These are phyloP conservation scores for Septoria petroselini DNA, from an alignment of 2,329 filamentous ascomycete species.

Conservation along the genomic window DNA sequence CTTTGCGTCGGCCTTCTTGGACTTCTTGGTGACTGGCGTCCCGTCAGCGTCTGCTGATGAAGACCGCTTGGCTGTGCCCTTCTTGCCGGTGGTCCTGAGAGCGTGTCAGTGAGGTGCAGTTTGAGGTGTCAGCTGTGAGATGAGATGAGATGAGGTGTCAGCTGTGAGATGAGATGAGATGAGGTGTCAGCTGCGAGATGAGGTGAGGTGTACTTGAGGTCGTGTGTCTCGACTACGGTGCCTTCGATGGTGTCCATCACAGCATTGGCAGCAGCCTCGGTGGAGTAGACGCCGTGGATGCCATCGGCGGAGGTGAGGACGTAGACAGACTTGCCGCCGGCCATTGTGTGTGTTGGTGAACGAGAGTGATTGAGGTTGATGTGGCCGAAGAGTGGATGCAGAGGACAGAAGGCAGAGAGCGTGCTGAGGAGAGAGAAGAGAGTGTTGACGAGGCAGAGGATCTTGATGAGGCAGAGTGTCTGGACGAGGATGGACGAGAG, in stretches of 20 bases:
- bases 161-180: no score
- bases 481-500: no score
- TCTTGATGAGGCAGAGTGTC: no score
- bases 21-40: slow-evolving; percentile 5
- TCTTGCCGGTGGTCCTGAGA: neutral
- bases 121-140: neutral
- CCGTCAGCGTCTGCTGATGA: neutral
- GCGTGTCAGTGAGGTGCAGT: neutral
- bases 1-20: neutral
- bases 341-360: neutral
- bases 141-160: no score
- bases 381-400: neutral
- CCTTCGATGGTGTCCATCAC: neutral
- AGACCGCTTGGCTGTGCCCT: slow-evolving; percentile 1
- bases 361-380: neutral
- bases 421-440: neutral
- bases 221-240: neutral
- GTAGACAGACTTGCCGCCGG: slow-evolving; percentile 1
- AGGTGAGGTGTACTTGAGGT: neutral
- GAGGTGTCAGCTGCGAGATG: no score
- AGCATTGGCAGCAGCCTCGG: neutral
- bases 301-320: neutral
- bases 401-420: neutral
- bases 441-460: neutral
- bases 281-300: neutral